Base-by-base conservation (phyloP, 345 rosid species). In the Limnanthes douglasii region DNA sequence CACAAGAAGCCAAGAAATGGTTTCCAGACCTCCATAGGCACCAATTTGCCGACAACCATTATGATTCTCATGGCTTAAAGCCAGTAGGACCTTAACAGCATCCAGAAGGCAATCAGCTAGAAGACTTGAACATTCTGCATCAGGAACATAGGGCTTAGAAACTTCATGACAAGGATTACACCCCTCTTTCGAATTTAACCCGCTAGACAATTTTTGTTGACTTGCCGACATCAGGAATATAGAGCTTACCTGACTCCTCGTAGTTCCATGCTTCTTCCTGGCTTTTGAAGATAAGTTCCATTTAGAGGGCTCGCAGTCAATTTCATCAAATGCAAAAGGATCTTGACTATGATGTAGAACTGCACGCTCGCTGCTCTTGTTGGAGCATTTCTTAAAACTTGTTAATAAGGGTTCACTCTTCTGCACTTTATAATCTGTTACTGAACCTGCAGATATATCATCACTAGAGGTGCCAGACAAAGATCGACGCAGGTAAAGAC, bases 51-150 rank as follows among this genome's bases (percentile, higher is more conserved):
- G 64, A 57, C 93, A 79, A 22, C 93, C 93, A 24, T 55, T 44
- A 42, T 75, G 71, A 39, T 79, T 75, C 21, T 75, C 93, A 56
- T 79, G 75, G 11, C 86, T 75, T 49, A 75, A 59, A 54, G 75
- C 75, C 78, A 79, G 75, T 39, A 79, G 60, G 34, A 79, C 93
- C 85, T 75, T 79, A 23, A 79, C 72, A 33, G 86, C 69, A 34
- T 78, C 50, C 43, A 75, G 86, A 55, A 79, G 82, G 54, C 93
- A 79, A 33, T 79, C 93, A 13, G 65, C 60, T 26, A 72, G 45
- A 37, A 67, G 73, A 46, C 48, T 43, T 11, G 53, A 44, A 43
- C 28, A 46, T 49, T 72, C 86, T 51, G 60, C 65, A 29, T 65
- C 64, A 43, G 15, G 24, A 32, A 45, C 58, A 36, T 23, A 45